phyloP scores from a whole-genome alignment of 2,329 filamentous ascomycete species.

The Stachybotrys elegans region DNA sequence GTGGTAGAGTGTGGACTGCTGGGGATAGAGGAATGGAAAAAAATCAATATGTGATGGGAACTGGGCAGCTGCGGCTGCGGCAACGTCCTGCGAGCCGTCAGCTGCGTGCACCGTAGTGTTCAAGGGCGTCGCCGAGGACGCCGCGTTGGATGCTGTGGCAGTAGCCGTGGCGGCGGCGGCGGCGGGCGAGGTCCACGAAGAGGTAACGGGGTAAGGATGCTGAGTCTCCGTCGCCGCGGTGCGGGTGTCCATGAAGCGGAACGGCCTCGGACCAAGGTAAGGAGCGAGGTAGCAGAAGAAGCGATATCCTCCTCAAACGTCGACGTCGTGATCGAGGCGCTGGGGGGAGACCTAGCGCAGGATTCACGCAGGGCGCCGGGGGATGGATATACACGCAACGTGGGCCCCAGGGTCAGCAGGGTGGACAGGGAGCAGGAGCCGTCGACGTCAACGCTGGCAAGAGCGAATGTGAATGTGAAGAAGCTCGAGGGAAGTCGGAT shows the following conservation, averaged over 20 bases:
- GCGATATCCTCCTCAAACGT: too few species aligned
- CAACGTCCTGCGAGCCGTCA: conserved; percentile 26
- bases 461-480: too few species aligned
- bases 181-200: conserved; percentile 22
- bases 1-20: conserved; percentile 55
- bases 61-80: conserved; percentile 23
- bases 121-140: conserved; percentile 15
- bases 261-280: too few species aligned
- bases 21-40: conserved; percentile 52
- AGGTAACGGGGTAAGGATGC: conserved; percentile 28
- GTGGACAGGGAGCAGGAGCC: too few species aligned
- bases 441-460: too few species aligned
- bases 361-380: too few species aligned
- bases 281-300: too few species aligned
- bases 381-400: too few species aligned
- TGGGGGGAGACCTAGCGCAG: too few species aligned
- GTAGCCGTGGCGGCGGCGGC: conserved; percentile 21
- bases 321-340: too few species aligned
- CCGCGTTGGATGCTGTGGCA: conserved; percentile 17
- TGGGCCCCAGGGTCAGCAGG: too few species aligned
- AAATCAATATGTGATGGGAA: conserved; percentile 45
- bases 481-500: too few species aligned
- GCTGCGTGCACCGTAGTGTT: conserved; percentile 19
- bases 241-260: conserved; percentile 34
- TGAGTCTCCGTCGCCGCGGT: conserved; percentile 31